A percentile compares a stretch with the other conserved stretches of the same genome.
Evolutionary conservation across 371 early-diverging fungal species (phyloP).

Genomic region (Rhizomucor miehei): DNA sequence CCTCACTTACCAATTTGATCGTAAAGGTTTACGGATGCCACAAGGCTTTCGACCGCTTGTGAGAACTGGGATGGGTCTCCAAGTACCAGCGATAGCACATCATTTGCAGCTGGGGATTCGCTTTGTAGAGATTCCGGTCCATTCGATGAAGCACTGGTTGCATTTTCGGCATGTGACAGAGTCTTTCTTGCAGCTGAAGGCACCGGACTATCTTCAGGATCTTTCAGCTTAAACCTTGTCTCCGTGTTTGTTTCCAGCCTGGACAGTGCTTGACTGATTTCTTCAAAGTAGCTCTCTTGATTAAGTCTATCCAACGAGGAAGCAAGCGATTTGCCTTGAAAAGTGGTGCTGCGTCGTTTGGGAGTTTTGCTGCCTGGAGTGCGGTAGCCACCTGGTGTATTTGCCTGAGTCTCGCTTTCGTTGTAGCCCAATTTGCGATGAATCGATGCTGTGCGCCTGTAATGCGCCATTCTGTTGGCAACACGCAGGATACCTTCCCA

Average conservation of each 20-base stretch:
- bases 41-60: slow-evolving; percentile 62
- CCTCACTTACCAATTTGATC: slow-evolving; percentile 65
- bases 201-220: slow-evolving; percentile 35
- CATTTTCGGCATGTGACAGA: background rate
- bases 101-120: slow-evolving; percentile 6
- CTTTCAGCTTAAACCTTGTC: slow-evolving; percentile 49
- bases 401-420: slow-evolving; percentile 45
- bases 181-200: background rate
- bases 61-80: slow-evolving; percentile 64
- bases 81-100: slow-evolving; percentile 58
- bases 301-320: slow-evolving; percentile 33
- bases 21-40: slow-evolving; percentile 69
- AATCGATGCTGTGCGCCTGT: slow-evolving; percentile 24
- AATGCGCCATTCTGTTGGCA: slow-evolving; percentile 29
- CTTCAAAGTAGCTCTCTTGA: slow-evolving; percentile 45
- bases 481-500: slow-evolving; percentile 69
- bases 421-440: slow-evolving; percentile 48
- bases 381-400: slow-evolving; percentile 35
- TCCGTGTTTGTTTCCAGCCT: slow-evolving; percentile 19
- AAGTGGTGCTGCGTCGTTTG: slow-evolving; percentile 40
- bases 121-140: background rate
- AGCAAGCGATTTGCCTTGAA: slow-evolving; percentile 37
- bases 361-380: slow-evolving; percentile 51
- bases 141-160: background rate
- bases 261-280: slow-evolving; percentile 28